These are phyloP conservation scores for Hygrocybe coccinea DNA, from an alignment of 768 basidiomycete species.

Conservation along the genomic window DNA sequence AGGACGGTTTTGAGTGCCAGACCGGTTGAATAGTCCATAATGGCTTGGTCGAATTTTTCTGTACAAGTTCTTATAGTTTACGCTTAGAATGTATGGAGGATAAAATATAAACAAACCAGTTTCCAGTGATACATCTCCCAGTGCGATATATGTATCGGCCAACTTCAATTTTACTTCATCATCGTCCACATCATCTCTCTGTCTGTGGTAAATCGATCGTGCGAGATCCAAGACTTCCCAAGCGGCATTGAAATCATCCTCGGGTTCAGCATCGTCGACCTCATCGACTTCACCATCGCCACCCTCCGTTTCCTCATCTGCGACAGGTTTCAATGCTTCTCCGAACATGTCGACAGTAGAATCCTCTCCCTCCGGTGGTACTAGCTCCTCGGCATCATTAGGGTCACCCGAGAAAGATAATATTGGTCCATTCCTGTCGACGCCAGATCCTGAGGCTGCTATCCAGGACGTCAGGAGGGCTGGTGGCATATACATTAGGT, in stretches of 20 bases:
- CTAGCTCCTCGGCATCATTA: conserved; percentile 48
- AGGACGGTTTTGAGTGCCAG: conserved; percentile 67
- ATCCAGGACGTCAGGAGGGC: conserved; percentile 1
- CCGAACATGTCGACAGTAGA: conserved; percentile 61
- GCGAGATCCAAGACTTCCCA: conserved; percentile 98
- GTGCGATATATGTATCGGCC: conserved; percentile 83
- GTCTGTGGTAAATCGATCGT: conserved; percentile 76
- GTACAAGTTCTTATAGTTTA: conserved; percentile 4
- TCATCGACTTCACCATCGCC: conserved; percentile 54
- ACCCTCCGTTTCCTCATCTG: conserved; percentile 45
- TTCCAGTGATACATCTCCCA: conserved; percentile 96
- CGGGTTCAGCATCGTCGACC: conserved; percentile 73
- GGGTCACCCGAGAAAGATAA: conserved; percentile 80
- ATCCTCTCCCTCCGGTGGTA: conserved; percentile 38
- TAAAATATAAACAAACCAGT: conserved; percentile 58
- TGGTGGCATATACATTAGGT: conserved; percentile 8
- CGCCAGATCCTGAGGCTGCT: conserved; percentile 30
- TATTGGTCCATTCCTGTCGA: conserved; percentile 48
- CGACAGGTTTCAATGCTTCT: conserved; percentile 44
- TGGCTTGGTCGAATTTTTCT: conserved; percentile 97
- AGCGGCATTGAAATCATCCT: conserved; percentile 96
- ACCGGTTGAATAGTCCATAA: conserved; percentile 77
- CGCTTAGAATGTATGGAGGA: background rate
- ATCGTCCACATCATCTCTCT: conserved; percentile 46
- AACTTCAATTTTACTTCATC: conserved; percentile 69